These are phyloP conservation scores for Penicillium waksmanii DNA, from an alignment of 495 filamentous ascomycete genomes.

Conservation along the genomic window DNA sequence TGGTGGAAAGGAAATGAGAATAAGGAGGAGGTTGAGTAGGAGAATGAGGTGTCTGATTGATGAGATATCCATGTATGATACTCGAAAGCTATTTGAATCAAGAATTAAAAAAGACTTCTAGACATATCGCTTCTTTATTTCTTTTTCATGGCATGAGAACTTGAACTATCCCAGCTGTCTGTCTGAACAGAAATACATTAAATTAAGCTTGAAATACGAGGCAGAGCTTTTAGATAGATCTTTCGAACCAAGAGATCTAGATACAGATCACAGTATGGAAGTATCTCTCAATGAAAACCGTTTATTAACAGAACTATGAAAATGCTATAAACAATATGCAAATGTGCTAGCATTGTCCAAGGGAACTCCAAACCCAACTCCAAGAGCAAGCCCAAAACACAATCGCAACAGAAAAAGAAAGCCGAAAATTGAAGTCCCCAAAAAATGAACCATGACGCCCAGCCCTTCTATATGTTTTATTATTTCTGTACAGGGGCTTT, in stretches of 20 bases:
- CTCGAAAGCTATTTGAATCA: neutral
- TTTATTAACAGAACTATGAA: neutral
- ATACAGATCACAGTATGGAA: neutral
- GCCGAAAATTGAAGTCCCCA: conserved; percentile 1
- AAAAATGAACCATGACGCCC: conserved; percentile 11
- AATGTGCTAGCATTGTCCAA: neutral
- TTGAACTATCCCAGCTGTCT: too few species aligned
- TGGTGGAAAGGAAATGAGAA: conserved; percentile 33
- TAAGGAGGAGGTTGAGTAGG: neutral
- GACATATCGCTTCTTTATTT: too few species aligned
- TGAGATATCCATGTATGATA: neutral
- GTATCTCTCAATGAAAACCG: neutral
- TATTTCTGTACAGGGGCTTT: neutral
- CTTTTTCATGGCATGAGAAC: too few species aligned
- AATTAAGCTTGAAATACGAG: neutral
- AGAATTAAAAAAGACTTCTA: neutral
- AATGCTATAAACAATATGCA: conserved; percentile 7
- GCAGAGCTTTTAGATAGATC: neutral
- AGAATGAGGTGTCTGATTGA: neutral
- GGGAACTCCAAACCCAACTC: conserved; percentile 15
- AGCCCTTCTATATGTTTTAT: conserved; percentile 3
- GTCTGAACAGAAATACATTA: neutral
- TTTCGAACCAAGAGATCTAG: too few species aligned
- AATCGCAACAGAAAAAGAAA: conserved; percentile 4
- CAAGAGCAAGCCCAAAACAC: conserved; percentile 4